Evolutionary conservation across 305 asterid species (phyloP), one percentile per base, ranked within the genome.

Genomic region (Galium porrigens): DNA sequence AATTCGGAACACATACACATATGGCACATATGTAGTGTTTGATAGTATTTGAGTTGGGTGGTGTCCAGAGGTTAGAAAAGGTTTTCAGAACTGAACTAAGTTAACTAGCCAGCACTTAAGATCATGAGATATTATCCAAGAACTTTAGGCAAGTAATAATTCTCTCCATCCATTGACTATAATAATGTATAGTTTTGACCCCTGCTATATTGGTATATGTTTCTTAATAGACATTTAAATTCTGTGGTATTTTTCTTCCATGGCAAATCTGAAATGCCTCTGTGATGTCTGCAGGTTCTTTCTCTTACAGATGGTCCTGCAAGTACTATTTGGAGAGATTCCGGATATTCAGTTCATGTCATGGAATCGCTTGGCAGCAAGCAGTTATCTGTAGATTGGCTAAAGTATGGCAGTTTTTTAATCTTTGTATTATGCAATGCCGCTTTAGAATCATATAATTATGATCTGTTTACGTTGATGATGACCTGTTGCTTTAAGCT

Each of bases 381-480:
- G 82, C 75, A 74, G 76, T 80, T 72, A 63, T 64, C 68, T 48
- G 71, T 90, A 63, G 99, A 94, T 76, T 94, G 99, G 99, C 82
- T 94, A 68, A 84, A 83, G 99, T 94, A 86, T 68, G 96, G 41
- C 49, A 34, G 34, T 75, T 64, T 34, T 46, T 37, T 65, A 6
- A 6, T 37, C 2, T 41, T 41, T 27, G 12, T 18, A n/a, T 20
- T 22, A 22, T 41, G 14, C 17, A 32, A 33, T 55, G 37, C 54
- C 46, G 12, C 30, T 14, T 54, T 37, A 3, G 0, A 11, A 34
- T 20, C 10, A 33, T 25, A 61, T 14, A 11, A 48, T 22, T 1
- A 9, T 55, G 7, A 53, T 29, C 44, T 25, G 27, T 56, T 57
- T 11, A 25, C 15, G 20, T 64, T 33, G 30, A 33, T 53, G 5